Conservation (phyloP, 2,329 filamentous ascomycete genomes). For the Pleomassaria siparia region DNA sequence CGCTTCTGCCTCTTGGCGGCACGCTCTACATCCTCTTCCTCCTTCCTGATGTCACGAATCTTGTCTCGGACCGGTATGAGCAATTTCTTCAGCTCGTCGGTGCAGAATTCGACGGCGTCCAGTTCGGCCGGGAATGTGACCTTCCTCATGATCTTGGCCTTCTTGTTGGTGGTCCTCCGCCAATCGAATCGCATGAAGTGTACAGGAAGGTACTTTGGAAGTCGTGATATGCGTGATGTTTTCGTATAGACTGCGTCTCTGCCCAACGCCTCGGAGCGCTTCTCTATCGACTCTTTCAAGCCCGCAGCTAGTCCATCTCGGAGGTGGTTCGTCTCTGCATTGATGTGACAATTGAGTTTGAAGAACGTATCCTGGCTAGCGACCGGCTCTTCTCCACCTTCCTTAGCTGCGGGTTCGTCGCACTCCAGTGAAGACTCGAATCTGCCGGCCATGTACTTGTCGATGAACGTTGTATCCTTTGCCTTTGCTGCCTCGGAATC, state of each 20-base stretch:
- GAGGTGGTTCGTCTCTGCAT: constrained; percentile 81
- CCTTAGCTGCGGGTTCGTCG: constrained; percentile 76
- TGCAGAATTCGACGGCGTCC: constrained; percentile 93
- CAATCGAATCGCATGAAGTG: constrained; percentile 99
- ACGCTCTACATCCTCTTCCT: constrained; percentile 89
- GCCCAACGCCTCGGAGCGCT: constrained; percentile 75
- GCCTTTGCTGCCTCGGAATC: constrained; percentile 37
- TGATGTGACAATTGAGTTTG: constrained; percentile 97
- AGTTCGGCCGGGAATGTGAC: constrained; percentile 94
- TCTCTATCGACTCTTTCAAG: constrained; percentile 87
- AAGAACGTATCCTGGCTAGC: constrained; percentile 74
- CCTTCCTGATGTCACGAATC: constrained; percentile 91
- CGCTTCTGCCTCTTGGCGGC: constrained; percentile 89
- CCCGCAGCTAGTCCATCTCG: constrained; percentile 83
- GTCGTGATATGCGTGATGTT: constrained; percentile 80
- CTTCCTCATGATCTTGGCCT: constrained; percentile 99
- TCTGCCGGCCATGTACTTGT: constrained; percentile 84
- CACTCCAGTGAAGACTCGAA: constrained; percentile 80
- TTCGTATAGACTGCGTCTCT: constrained; percentile 87
- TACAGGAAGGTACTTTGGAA: constrained; percentile 93
- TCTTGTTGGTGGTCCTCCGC: constrained; percentile 94
- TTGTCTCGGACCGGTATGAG: constrained; percentile 94
- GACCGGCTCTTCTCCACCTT: constrained; percentile 70
- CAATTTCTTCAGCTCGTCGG: constrained; percentile 79
- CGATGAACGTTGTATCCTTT: constrained; percentile 70